Evolutionary conservation across 345 rosid species (phyloP).

Genomic region (Ceriops tagal): DNA sequence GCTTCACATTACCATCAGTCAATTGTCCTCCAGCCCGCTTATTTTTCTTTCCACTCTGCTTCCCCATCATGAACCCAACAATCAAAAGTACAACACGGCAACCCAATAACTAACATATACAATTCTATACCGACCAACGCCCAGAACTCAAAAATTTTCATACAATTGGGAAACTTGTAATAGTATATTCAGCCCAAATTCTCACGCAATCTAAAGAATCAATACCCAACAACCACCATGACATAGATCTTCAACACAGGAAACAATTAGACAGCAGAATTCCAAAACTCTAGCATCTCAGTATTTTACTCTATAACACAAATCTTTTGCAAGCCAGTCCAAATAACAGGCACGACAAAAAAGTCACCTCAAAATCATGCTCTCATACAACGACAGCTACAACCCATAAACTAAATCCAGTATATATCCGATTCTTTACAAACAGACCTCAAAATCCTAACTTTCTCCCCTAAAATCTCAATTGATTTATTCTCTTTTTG

Average conservation of each 20-base stretch:
- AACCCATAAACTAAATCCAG: slow-evolving; percentile 16
- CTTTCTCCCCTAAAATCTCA: slow-evolving; percentile 18
- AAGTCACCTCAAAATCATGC: too few species aligned
- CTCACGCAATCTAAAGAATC: too few species aligned
- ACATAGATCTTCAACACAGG: too few species aligned
- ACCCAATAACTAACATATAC: slow-evolving; percentile 8
- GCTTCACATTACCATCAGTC: slow-evolving; percentile 40
- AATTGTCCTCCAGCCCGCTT: slow-evolving; percentile 32
- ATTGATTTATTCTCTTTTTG: slow-evolving; percentile 1
- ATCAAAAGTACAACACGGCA: slow-evolving; percentile 16
- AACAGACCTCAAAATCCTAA: slow-evolving; percentile 22
- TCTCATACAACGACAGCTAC: too few species aligned
- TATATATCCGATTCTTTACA: slow-evolving; percentile 17
- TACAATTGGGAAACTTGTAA: slow-evolving; percentile 1
- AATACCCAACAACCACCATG: too few species aligned
- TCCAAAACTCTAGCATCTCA: slow-evolving; percentile 10
- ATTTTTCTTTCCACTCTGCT: slow-evolving; percentile 48
- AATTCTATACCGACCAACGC: not conserved
- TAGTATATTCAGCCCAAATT: too few species aligned
- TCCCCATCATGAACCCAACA: slow-evolving; percentile 30
- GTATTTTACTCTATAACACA: not conserved
- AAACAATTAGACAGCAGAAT: not conserved
- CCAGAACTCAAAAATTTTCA: not conserved
- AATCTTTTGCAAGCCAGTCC: slow-evolving; percentile 8
- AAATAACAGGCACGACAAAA: not conserved